Evolutionary conservation across 2,329 filamentous ascomycete species (phyloP).

Genomic region (Madurella mycetomatis): DNA sequence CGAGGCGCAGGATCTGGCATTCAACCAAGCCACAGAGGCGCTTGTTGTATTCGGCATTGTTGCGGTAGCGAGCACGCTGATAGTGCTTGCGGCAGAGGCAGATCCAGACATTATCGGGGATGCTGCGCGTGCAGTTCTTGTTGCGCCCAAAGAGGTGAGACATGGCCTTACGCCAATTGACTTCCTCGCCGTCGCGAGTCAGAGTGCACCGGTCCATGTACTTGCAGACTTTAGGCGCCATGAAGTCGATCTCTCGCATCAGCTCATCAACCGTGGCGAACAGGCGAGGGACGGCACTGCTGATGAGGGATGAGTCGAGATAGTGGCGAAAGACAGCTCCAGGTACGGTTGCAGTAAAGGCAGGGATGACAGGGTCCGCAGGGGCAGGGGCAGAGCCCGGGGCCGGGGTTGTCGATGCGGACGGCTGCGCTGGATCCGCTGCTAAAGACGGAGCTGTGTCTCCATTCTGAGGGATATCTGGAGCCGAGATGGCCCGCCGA

Average conservation of each 20-base stretch:
- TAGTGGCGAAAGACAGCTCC: neutral
- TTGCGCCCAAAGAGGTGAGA: slow-evolving; percentile 81
- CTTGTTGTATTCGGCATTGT: slow-evolving; percentile 55
- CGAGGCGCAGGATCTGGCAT: slow-evolving; percentile 58
- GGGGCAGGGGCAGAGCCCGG: neutral
- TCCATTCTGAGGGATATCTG: neutral
- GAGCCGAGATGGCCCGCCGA: neutral
- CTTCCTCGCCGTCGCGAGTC: slow-evolving; percentile 33
- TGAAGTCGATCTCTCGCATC: neutral
- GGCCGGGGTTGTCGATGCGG: neutral
- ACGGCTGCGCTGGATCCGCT: too few species aligned
- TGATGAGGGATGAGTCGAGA: neutral
- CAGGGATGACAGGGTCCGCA: neutral
- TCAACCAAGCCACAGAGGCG: slow-evolving; percentile 61
- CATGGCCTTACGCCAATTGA: slow-evolving; percentile 60
- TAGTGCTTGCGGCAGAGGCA: slow-evolving; percentile 80
- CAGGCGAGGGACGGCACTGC: neutral
- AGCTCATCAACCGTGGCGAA: neutral
- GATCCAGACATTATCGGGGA: slow-evolving; percentile 67
- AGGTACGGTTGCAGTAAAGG: neutral
- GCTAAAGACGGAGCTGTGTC: too few species aligned
- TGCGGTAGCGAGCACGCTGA: slow-evolving; percentile 69
- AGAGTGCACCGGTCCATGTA: slow-evolving; percentile 51
- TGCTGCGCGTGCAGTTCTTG: slow-evolving; percentile 68
- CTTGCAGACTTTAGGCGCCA: slow-evolving; percentile 41